Evolutionary conservation across 352 stramenopile species (phyloP), one percentile per base, ranked within the genome.

Genomic region (Pythium oligandrum): DNA sequence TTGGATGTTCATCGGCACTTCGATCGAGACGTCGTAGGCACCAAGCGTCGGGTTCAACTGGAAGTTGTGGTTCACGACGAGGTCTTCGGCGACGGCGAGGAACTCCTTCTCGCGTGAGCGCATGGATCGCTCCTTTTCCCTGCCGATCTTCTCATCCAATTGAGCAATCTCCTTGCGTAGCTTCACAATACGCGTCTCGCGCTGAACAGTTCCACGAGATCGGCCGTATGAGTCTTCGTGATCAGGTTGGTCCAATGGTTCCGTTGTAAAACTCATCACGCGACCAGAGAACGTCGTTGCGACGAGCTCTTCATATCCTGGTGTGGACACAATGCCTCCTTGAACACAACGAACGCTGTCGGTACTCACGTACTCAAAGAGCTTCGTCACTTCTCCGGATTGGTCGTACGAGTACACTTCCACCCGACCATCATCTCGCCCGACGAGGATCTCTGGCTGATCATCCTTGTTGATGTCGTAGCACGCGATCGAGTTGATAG

Each of bases 401-500:
- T 60, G 34, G 44, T 89, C 77, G 40, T 85, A 88, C 48, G 73
- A 65, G 47, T 79, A 91, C 9, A 93, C 76, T 61, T 95, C 76
- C 6, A 95, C 66, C 11, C 72, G 71, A 12, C 85, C 85, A 58
- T 95, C 85, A 48, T 93, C 83, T 30, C 85, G 71, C 3, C 78
- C 85, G 5, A 95, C 67, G 9, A 95, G 62, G 39, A 95, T 78
- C 62, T 93, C 82, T 1, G 69, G 69, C 1, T 78, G 63, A 59
- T 87, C 83, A 57, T 93, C 85, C 32, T 78, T 86, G 68, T 89
- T 91, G 32, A 93, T 73, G 40, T 95, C 85, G 39, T 78, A 89
- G 39, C 77, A 83, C 17, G 63, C 55, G 33, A 95, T 88, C 39
- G 80, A 90, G 40, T 90, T 93, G 61, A 95, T 82, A 6, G 65